Conservation (phyloP, 805 yeast species). For the Zygosaccharomyces bisporus region DNA sequence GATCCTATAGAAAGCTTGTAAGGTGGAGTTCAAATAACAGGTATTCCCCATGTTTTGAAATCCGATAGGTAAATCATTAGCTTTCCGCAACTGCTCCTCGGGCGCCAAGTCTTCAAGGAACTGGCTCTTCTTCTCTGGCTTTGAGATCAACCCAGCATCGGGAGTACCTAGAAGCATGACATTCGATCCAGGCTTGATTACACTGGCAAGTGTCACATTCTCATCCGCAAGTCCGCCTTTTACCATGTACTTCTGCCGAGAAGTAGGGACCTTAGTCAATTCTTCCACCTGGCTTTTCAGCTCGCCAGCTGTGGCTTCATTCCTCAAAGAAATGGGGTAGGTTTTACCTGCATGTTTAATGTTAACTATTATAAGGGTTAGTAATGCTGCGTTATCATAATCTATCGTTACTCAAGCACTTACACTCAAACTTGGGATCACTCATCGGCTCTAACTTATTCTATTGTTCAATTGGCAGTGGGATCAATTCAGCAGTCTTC, state of each 20-base stretch:
- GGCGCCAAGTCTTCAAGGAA: constrained; percentile 67
- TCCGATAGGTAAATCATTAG: constrained; percentile 72
- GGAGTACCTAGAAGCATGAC: constrained; percentile 94
- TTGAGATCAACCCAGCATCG: constrained; percentile 51
- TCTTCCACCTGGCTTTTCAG: constrained; percentile 66
- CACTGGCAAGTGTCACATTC: constrained; percentile 39
- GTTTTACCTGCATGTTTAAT: constrained; percentile 69
- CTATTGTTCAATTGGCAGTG: not conserved
- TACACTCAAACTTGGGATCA: constrained; percentile 5
- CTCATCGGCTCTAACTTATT: constrained; percentile 1
- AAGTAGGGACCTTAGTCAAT: constrained; percentile 77
- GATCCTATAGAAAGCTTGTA: constrained; percentile 82
- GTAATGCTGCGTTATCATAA: no score
- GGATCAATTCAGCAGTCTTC: not conserved
- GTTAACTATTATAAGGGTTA: constrained; percentile 20
- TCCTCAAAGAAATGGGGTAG: constrained; percentile 44
- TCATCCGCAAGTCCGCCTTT: constrained; percentile 85
- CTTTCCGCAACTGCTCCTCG: constrained; percentile 33
- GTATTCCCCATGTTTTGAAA: constrained; percentile 94
- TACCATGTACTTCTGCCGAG: constrained; percentile 83
- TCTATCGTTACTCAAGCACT: not conserved
- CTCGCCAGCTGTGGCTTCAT: constrained; percentile 43
- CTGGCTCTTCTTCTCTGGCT: constrained; percentile 51
- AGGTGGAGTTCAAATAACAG: constrained; percentile 84
- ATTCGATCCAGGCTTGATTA: constrained; percentile 62